Conservation (phyloP, 768 basidiomycete genomes). For the Mycena maculata region DNA sequence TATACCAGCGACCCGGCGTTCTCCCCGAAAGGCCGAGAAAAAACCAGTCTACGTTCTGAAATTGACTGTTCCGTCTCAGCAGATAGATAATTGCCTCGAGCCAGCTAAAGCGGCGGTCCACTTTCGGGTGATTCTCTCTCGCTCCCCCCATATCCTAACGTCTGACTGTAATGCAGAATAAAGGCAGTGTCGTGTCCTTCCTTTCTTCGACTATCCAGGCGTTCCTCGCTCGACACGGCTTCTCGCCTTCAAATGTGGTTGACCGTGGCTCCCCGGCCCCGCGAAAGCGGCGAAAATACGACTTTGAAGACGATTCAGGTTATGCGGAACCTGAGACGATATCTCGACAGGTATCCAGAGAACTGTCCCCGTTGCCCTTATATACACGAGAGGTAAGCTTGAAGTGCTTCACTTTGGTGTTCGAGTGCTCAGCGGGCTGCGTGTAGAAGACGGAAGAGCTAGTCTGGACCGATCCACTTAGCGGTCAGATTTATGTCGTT, state of each 20-base stretch:
- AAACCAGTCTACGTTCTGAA: constrained; percentile 88
- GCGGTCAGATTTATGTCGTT: constrained; percentile 67
- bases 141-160: constrained; percentile 19
- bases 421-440: constrained; percentile 6
- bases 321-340: constrained; percentile 43
- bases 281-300: constrained; percentile 64
- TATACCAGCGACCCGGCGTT: constrained; percentile 66
- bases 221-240: constrained; percentile 76
- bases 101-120: constrained; percentile 79
- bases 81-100: constrained; percentile 83
- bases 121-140: constrained; percentile 64
- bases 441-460: constrained; percentile 50
- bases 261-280: constrained; percentile 49
- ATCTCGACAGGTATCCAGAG: constrained; percentile 19
- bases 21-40: constrained; percentile 83
- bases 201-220: constrained; percentile 67
- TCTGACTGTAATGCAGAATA: constrained; percentile 59
- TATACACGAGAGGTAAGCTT: constrained; percentile 22
- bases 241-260: constrained; percentile 46
- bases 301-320: constrained; percentile 49
- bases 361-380: constrained; percentile 18
- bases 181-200: constrained; percentile 63
- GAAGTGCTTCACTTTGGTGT: not conserved
- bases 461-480: constrained; percentile 73
- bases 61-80: constrained; percentile 69